Evolutionary conservation across 257 asterid genomes (phyloP).

Genomic region (Solanum chaucha): DNA sequence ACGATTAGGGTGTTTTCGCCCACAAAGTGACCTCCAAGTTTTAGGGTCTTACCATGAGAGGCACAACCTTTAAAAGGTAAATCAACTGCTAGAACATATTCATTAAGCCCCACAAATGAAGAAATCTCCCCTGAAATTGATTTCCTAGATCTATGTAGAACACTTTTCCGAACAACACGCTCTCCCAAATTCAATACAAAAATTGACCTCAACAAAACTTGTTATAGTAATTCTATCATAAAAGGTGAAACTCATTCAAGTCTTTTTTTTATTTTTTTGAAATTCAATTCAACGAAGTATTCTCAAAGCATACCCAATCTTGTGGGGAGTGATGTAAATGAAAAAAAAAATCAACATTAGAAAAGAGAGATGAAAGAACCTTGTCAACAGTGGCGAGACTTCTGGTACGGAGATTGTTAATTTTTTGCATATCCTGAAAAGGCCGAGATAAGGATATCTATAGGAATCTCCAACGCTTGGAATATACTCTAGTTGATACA

Average conservation of each 20-base stretch:
- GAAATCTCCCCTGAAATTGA: neutral
- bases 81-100: neutral
- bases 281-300: neutral
- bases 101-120: neutral
- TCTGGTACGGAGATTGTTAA: neutral
- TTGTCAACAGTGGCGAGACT: neutral
- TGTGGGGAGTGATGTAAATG: neutral
- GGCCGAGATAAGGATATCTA: neutral
- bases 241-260: neutral
- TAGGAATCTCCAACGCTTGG: neutral
- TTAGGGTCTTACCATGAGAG: neutral
- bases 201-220: neutral
- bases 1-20: neutral
- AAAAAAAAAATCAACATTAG: neutral
- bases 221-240: neutral
- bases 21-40: neutral
- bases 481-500: neutral
- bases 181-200: neutral
- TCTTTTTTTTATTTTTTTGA: neutral
- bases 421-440: neutral
- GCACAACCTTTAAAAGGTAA: neutral
- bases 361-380: neutral
- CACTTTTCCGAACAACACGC: neutral
- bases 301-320: neutral
- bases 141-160: neutral